Conservation (phyloP, 257 asterid species). For the Gardenia jasminoides region DNA sequence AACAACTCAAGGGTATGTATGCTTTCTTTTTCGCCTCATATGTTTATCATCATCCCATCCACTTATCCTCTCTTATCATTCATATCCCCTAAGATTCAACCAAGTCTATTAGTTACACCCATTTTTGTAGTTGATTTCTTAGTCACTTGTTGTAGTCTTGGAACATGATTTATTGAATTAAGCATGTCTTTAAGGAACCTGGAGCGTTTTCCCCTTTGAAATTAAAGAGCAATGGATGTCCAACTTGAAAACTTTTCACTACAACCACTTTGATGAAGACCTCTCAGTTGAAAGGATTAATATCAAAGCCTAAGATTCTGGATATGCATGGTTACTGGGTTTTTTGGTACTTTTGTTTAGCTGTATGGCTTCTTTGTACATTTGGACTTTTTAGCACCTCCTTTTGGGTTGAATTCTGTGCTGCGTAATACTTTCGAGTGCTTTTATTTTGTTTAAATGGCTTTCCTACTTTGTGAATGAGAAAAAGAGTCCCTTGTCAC, state of each 20-base stretch:
- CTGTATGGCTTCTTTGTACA: neutral
- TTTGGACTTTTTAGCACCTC: neutral
- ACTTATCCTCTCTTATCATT: neutral
- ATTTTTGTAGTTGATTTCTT: neutral
- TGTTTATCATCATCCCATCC: neutral
- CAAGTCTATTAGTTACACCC: neutral
- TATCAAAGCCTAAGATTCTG: neutral
- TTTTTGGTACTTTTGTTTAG: neutral
- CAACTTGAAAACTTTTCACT: neutral
- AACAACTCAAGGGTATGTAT: conserved; percentile 71
- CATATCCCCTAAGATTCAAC: neutral
- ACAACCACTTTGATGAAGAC: neutral
- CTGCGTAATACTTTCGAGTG: neutral
- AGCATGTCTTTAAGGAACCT: neutral
- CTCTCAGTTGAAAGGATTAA: neutral
- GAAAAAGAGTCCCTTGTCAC: neutral
- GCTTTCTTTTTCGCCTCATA: conserved; percentile 6
- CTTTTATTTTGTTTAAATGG: too few species aligned
- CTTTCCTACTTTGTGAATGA: too few species aligned
- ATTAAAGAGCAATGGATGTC: neutral
- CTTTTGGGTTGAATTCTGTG: neutral
- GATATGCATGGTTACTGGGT: neutral
- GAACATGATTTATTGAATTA: neutral
- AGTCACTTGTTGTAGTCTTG: neutral
- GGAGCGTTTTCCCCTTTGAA: neutral